These are phyloP conservation scores for Xylaria sp. DNA, from an alignment of 2,329 filamentous ascomycete species.

Conservation along the genomic window DNA sequence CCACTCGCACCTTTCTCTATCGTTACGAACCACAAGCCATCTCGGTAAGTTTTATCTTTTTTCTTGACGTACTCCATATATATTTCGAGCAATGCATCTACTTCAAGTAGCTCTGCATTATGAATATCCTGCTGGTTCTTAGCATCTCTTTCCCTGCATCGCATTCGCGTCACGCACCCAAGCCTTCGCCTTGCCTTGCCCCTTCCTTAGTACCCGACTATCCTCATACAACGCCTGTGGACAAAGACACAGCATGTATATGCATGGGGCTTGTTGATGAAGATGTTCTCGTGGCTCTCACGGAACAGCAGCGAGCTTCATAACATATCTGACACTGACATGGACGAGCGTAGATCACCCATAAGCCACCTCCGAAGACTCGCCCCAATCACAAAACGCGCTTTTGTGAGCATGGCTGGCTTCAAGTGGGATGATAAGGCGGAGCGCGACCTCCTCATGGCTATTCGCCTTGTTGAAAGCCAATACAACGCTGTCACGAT, in stretches of 20 bases:
- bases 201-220: not conserved
- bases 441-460: slow-evolving; percentile 27
- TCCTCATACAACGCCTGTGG: too few relatives aligned
- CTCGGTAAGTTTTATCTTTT: not conserved
- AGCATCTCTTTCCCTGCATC: not conserved
- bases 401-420: not conserved
- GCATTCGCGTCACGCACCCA: not conserved
- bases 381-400: not conserved
- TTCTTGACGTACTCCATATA: not conserved
- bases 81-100: not conserved
- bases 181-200: not conserved
- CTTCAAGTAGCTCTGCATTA: not conserved
- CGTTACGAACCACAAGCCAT: not conserved
- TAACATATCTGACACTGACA: too few relatives aligned
- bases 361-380: not conserved
- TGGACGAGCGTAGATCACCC: too few relatives aligned
- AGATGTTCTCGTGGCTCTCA: too few relatives aligned
- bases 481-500: not conserved
- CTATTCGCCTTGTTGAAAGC: slow-evolving; percentile 21
- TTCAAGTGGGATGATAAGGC: slow-evolving; percentile 48
- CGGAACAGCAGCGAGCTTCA: too few relatives aligned
- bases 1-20: not conserved
- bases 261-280: too few relatives aligned
- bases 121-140: not conserved
- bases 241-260: not conserved